Base-by-base conservation (phyloP, 1,139 yeast genomes). In the Nadsonia starkeyi-henricii region DNA sequence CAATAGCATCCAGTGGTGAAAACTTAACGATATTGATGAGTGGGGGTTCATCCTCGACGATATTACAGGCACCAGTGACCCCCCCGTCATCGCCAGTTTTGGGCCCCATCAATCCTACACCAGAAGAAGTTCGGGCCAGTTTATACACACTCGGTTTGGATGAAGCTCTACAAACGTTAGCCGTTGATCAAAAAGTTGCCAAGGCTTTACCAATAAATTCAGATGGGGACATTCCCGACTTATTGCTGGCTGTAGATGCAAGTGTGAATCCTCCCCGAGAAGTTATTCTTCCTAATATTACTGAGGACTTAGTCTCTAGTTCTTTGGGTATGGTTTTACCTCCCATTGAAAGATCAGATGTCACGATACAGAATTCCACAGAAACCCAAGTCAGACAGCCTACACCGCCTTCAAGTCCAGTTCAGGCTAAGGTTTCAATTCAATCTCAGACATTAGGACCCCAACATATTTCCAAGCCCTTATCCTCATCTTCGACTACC, bases 51-150 rank as follows among this genome's bases (percentile, higher is more conserved):
- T 45, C 50, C 15, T 49, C 52, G 9, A 45, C 42, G 28, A 23
- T 23, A 23, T 4, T 13, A 15, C 15, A 20, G 36, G 15, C 20
- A 9, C 43, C 47, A 17, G 37, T 43, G 36, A 48, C 52, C 18
- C 50, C 52, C 18, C 52, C 50, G n/a, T 45, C 50, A 5, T 45
- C 52, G 12, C 52, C 52, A 12, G 47, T 43, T 3, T 39, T 37
- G 30, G 52, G 48, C n/a, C 50, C 50, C 2, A 45, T 45, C 41
- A 47, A 45, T 20, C 33, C 41, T 15, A 45, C 28, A 15, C 43
- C 26, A 41, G 43, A 41, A 13, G 43, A 20, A 20, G 43, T 20
- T 15, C 39, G 39, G 4, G 39, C 39, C 12, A 33, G 12, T 13
- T 33, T 33, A 33, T 13, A 15, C 28, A 23, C 20, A 4, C 13